Evolutionary conservation across 1,284 basidiomycete genomes (phyloP), one percentile per base, ranked within the genome.

Genomic region (Rhodotorula sp.): DNA sequence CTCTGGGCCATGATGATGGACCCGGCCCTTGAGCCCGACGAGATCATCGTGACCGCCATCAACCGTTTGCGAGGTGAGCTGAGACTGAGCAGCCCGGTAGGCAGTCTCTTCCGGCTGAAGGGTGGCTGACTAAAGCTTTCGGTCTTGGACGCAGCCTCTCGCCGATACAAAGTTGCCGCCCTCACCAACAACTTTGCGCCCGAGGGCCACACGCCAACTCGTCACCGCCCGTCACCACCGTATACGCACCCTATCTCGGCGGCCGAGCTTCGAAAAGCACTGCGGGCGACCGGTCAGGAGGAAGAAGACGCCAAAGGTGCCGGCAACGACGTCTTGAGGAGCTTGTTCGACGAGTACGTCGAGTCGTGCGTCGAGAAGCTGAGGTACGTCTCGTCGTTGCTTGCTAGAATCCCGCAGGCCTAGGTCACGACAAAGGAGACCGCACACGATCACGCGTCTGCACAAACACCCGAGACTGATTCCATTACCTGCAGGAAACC

Each of bases 1-100:
- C 74, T 82, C 0, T 82, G 81, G 71, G 77, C 77, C 8, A 66
- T 70, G 52, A 82, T 82, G 81, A 82, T 81, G 81, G 76, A 71
- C n/a, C 76, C 72, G 3, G 78, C 78, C 13, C 72, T 74, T 1
- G 72, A 72, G 14, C 72, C 77, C 0, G 79, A 81, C 46, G 75
- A 72, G 13, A 68, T 75, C n/a, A 77, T 81, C 66, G 69, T 78
- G 7, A 71, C 48, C 3, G 80, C 81, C 2, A 79, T 81, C 61
- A 73, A 76, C 50, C 66, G 64, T 41, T 70, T 74, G 19, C 70
- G 74, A 71, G 68, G 75, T 74, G 0, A 23, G 69, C 61, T 14
- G 2, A 1, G n/a, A 1, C 17, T 50, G 14, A 23, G 54, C 52
- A 19, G 4, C 56, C 12, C 21, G n/a, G n/a, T n/a, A n/a, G n/a